Evolutionary conservation across 371 early-diverging fungal genomes (phyloP).

Genomic region (Syncephalastrum sp.): DNA sequence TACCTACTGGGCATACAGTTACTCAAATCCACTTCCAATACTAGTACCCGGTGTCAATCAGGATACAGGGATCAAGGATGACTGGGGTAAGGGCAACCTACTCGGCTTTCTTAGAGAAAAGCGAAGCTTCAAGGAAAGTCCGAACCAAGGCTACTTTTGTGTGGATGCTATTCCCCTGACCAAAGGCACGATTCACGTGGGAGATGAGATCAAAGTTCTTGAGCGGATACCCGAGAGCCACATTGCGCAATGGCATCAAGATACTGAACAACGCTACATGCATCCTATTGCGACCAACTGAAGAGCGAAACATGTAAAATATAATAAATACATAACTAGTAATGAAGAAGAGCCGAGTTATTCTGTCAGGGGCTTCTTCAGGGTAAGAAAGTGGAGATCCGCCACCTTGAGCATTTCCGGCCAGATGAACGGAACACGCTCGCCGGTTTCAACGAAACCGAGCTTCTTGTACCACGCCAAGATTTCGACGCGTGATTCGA

Average conservation of each 20-base stretch:
- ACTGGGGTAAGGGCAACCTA: slow-evolving; percentile 35
- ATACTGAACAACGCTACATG: too few species aligned
- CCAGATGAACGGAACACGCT: slow-evolving; percentile 39
- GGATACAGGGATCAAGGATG: slow-evolving; percentile 44
- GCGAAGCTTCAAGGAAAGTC: slow-evolving; percentile 31
- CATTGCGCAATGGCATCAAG: too few species aligned
- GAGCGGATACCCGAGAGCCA: slow-evolving; percentile 35
- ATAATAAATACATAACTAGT: too few species aligned
- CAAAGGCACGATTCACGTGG: slow-evolving; percentile 39
- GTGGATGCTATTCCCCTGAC: slow-evolving; percentile 44
- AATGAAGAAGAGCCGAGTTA: too few species aligned
- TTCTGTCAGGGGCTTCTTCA: slow-evolving; percentile 19
- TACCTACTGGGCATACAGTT: not conserved
- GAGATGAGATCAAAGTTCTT: slow-evolving; percentile 37
- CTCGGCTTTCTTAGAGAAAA: slow-evolving; percentile 25
- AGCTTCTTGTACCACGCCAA: slow-evolving; percentile 54
- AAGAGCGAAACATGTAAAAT: too few species aligned
- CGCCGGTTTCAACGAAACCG: slow-evolving; percentile 55
- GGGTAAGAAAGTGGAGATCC: slow-evolving; percentile 28
- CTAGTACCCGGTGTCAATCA: slow-evolving; percentile 47
- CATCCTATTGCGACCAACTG: too few species aligned
- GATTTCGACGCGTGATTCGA: slow-evolving; percentile 49
- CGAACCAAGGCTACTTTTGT: slow-evolving; percentile 40
- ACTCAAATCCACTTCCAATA: not conserved
- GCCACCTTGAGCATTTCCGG: slow-evolving; percentile 29